Conservation (phyloP, 495 filamentous ascomycete genomes). For the Xanthoparmelia taractica region DNA sequence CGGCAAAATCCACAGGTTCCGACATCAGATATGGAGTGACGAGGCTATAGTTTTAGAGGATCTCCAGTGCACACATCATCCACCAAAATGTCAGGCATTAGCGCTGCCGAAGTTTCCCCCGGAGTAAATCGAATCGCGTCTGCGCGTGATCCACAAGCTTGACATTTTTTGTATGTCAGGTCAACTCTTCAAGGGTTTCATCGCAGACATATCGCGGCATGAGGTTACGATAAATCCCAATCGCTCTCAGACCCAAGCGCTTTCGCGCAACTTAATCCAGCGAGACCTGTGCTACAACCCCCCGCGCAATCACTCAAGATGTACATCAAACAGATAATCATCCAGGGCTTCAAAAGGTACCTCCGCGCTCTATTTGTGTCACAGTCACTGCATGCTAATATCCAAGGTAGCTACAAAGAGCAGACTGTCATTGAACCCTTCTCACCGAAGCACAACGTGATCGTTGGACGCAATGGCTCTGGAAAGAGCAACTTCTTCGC, state of each 20-base stretch:
- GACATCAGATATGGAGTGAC: conserved; percentile 25
- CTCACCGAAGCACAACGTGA: conserved; percentile 95
- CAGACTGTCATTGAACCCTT: conserved; percentile 98
- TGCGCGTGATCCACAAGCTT: not conserved
- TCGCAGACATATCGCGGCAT: not conserved
- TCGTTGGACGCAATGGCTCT: conserved; percentile 97
- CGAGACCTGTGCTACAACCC: not conserved
- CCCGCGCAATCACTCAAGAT: conserved; percentile 37
- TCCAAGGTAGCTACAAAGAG: conserved; percentile 77
- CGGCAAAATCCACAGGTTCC: conserved; percentile 32
- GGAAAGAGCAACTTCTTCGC: conserved; percentile 99
- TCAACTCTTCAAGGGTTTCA: not conserved
- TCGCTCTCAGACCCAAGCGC: not conserved
- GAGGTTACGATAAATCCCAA: not conserved
- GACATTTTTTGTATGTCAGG: not conserved
- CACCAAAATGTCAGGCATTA: not conserved
- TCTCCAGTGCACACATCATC: not conserved
- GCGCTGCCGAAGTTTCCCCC: not conserved
- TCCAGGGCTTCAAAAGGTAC: conserved; percentile 99
- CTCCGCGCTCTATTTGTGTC: conserved; percentile 17
- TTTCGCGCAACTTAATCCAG: not conserved
- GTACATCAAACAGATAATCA: conserved; percentile 99
- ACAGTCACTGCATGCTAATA: not conserved
- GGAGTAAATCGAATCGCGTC: conserved; percentile 9
- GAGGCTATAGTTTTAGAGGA: not conserved